phyloP scores from a whole-genome alignment of 768 basidiomycete genomes.

The Mycena galopus region DNA sequence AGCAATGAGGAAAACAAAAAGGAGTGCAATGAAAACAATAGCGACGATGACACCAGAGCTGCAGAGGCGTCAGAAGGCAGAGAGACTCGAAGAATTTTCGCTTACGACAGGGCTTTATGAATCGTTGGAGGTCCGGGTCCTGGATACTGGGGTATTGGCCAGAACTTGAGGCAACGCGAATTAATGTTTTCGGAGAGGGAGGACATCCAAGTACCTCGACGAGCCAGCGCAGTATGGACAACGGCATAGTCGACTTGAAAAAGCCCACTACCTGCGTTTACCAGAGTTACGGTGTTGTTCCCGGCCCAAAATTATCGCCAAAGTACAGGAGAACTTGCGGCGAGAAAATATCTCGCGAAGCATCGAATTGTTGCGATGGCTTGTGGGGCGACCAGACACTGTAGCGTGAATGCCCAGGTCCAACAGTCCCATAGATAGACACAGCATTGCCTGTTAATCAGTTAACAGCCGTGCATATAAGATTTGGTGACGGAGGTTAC shows the following conservation, averaged over 20 bases:
- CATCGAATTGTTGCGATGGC: conserved; percentile 3
- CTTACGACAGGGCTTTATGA: conserved; percentile 21
- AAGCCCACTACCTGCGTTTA: conserved; percentile 15
- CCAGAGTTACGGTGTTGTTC: conserved; percentile 27
- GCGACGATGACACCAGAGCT: conserved; percentile 35
- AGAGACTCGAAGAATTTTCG: too few relatives aligned
- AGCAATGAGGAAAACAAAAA: conserved; percentile 33
- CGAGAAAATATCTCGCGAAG: conserved; percentile 14
- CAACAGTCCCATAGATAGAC: conserved; percentile 29
- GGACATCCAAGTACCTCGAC: neutral
- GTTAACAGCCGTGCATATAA: neutral
- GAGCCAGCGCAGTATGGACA: conserved; percentile 23
- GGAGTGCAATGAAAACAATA: conserved; percentile 30
- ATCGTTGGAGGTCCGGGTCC: neutral
- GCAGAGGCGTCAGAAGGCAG: neutral
- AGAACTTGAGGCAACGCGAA: neutral
- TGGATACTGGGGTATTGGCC: neutral
- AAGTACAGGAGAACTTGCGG: conserved; percentile 30
- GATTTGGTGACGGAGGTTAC: neutral
- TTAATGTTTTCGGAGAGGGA: neutral
- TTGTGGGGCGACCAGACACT: conserved; percentile 3
- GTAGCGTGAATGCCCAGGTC: conserved; percentile 25
- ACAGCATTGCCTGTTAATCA: conserved; percentile 26
- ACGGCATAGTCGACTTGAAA: conserved; percentile 50
- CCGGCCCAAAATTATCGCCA: conserved; percentile 24